phyloP scores from a whole-genome alignment of 2,329 filamentous ascomycete genomes.

The Phaeomoniella chlamydospora region DNA sequence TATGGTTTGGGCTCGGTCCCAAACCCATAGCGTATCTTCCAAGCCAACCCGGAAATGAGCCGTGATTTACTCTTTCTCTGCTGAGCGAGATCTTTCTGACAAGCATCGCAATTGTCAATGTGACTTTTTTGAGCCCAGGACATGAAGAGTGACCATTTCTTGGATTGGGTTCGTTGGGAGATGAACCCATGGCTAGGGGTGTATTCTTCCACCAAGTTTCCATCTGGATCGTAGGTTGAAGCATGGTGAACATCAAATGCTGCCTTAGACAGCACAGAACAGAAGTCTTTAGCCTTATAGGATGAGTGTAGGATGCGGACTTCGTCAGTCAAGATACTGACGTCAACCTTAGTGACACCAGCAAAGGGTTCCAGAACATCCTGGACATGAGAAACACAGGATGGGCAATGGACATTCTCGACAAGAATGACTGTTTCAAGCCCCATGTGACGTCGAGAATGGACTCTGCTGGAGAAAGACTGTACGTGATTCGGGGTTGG shows the following conservation, averaged over 20 bases:
- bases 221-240: conserved; percentile 20
- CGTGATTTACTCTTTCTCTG: conserved; percentile 5
- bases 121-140: conserved; percentile 18
- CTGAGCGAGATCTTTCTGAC: conserved; percentile 24
- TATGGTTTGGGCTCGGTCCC: background rate
- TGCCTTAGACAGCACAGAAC: conserved; percentile 23
- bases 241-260: conserved; percentile 32
- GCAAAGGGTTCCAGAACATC: conserved; percentile 23
- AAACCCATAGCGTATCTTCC: background rate
- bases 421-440: conserved; percentile 19
- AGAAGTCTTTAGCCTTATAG: conserved; percentile 18
- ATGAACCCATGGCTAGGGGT: conserved; percentile 5
- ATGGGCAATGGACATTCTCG: conserved; percentile 33
- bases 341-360: conserved; percentile 19
- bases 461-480: background rate
- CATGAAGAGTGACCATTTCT: conserved; percentile 6
- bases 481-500: background rate
- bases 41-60: background rate
- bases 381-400: conserved; percentile 29
- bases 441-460: background rate
- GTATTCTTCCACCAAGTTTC: conserved; percentile 17
- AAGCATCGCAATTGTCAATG: conserved; percentile 36
- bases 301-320: conserved; percentile 24
- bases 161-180: background rate
- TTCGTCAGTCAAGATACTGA: conserved; percentile 28